A percentile compares a stretch with the other conserved stretches of the same genome.
Evolutionary conservation across 1,284 basidiomycete species (phyloP).

Genomic region (Cutaneotrichosporon dermatis): DNA sequence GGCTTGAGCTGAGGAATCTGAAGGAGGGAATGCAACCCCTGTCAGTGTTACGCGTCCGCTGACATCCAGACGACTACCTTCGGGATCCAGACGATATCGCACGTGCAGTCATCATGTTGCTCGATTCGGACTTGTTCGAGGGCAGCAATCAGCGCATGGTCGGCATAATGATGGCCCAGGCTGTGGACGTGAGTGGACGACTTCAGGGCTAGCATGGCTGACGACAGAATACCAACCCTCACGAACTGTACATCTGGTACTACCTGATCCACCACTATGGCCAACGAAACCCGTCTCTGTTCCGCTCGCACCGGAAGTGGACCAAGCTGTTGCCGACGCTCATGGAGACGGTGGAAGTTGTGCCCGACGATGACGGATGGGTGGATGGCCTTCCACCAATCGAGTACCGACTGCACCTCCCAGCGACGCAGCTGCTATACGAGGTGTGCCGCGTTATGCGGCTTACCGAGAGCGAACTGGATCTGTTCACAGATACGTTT

Average conservation of each 20-base stretch:
- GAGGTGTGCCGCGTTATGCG: constrained; percentile 88
- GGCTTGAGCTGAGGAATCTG: no score
- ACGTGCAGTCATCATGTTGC: constrained; percentile 67
- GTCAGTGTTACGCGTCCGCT: not conserved
- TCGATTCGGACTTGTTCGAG: constrained; percentile 75
- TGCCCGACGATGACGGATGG: constrained; percentile 43
- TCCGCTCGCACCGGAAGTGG: constrained; percentile 76
- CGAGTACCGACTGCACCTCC: constrained; percentile 68
- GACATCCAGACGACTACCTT: constrained; percentile 67
- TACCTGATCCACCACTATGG: constrained; percentile 73
- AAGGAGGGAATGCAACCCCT: no score
- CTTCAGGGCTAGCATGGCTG: not conserved
- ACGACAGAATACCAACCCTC: constrained; percentile 75
- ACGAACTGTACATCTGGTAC: constrained; percentile 74
- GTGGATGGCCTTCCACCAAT: constrained; percentile 56
- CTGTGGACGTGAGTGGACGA: constrained; percentile 57
- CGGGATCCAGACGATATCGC: constrained; percentile 73
- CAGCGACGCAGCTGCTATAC: constrained; percentile 73
- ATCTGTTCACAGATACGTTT: constrained; percentile 72
- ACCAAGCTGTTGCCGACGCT: constrained; percentile 70
- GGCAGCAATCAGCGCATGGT: constrained; percentile 88
- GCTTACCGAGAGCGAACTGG: constrained; percentile 64
- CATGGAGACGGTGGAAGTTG: constrained; percentile 52
- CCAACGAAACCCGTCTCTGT: constrained; percentile 61
- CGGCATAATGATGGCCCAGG: constrained; percentile 64